Percentiles rank a stretch among this genome's conserved stretches.
Evolutionary conservation across 495 filamentous ascomycete species (phyloP).

Genomic region (Penicillium bovifimosum): DNA sequence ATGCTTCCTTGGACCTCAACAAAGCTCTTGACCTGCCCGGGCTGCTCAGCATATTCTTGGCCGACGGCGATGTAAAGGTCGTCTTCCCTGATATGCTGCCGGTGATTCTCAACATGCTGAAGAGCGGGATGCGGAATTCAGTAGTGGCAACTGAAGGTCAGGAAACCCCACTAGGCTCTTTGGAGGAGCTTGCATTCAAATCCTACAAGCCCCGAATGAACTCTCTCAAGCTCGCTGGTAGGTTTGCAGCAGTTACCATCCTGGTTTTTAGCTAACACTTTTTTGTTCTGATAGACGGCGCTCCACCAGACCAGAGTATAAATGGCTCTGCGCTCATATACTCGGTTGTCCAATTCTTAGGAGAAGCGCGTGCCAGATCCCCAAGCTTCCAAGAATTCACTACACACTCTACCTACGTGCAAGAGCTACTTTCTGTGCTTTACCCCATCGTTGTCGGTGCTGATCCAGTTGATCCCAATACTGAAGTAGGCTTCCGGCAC

Average conservation of each 20-base stretch:
- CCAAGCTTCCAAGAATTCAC: slow-evolving; percentile 75
- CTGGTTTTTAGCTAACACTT: background rate
- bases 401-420: slow-evolving; percentile 66
- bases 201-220: slow-evolving; percentile 17
- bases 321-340: slow-evolving; percentile 49
- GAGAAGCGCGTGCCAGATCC: slow-evolving; percentile 69
- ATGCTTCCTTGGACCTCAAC: slow-evolving; percentile 67
- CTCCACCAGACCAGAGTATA: slow-evolving; percentile 4
- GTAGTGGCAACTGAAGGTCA: slow-evolving; percentile 8
- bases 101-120: slow-evolving; percentile 84
- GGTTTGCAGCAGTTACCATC: background rate
- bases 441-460: slow-evolving; percentile 83
- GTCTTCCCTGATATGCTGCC: slow-evolving; percentile 73
- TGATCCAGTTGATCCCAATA: slow-evolving; percentile 72
- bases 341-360: slow-evolving; percentile 71
- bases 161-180: background rate
- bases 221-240: slow-evolving; percentile 16
- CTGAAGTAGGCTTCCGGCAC: slow-evolving; percentile 73
- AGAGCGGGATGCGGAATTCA: slow-evolving; percentile 62
- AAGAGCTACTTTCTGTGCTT: slow-evolving; percentile 68
- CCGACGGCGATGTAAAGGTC: slow-evolving; percentile 51
- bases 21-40: slow-evolving; percentile 66
- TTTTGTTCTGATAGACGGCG: slow-evolving; percentile 3
- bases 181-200: slow-evolving; percentile 9
- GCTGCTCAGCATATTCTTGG: slow-evolving; percentile 63